Evolutionary conservation across 345 rosid genomes (phyloP).

Genomic region (Hibiscus mutabilis): DNA sequence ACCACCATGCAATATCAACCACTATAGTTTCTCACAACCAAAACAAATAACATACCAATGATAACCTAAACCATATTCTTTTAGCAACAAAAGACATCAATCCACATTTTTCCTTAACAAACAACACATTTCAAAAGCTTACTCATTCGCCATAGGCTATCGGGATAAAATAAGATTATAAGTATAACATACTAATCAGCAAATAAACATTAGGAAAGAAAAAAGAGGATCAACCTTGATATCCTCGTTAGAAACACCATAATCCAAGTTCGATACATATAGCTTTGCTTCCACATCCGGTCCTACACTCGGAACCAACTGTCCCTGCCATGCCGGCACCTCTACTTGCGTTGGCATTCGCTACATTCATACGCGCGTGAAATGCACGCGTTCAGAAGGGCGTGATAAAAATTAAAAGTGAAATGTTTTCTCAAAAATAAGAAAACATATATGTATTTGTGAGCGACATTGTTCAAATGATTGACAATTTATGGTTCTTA

Average conservation of each 20-base stretch:
- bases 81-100: neutral
- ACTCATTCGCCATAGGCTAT: neutral
- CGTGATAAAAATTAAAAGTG: neutral
- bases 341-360: slow-evolving; percentile 22
- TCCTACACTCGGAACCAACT: slow-evolving; percentile 12
- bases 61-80: neutral
- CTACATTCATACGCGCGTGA: neutral
- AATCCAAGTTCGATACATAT: slow-evolving; percentile 46
- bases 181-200: neutral
- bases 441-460: neutral
- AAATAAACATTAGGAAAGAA: neutral
- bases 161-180: neutral
- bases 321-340: slow-evolving; percentile 17
- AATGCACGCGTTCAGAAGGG: neutral
- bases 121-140: neutral
- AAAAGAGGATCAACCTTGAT: slow-evolving; percentile 29
- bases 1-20: neutral
- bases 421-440: neutral
- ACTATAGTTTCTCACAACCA: neutral
- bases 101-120: neutral
- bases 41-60: neutral
- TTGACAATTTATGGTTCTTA: neutral
- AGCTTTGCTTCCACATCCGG: slow-evolving; percentile 36
- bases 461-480: neutral
- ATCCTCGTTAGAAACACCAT: slow-evolving; percentile 50